Conservation (phyloP, 106 monocot species). For the Dendrobium catenatum region DNA sequence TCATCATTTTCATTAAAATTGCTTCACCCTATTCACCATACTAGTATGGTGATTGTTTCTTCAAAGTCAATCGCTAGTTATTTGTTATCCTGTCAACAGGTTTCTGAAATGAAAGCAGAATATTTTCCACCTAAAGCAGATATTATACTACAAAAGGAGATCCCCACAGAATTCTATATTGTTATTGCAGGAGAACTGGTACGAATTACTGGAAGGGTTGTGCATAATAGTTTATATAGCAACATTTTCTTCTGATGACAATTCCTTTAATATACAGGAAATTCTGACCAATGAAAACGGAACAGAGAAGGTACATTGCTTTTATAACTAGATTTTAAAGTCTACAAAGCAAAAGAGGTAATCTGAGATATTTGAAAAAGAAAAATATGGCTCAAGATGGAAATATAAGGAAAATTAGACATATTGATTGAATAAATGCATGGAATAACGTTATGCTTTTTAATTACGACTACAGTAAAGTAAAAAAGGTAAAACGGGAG, state of each 20-base stretch:
- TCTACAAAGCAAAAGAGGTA: background rate
- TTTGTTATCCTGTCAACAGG: conserved; percentile 18
- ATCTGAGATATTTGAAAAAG: background rate
- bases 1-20: background rate
- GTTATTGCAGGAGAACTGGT: conserved; percentile 56
- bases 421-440: background rate
- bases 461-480: background rate
- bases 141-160: conserved; percentile 51
- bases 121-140: conserved; percentile 61
- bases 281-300: conserved; percentile 38
- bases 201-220: background rate
- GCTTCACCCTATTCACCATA: background rate
- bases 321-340: background rate
- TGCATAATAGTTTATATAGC: background rate
- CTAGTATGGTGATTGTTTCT: background rate
- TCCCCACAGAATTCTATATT: conserved; percentile 54
- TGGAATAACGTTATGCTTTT: background rate
- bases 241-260: background rate
- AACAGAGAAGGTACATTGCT: conserved; percentile 43
- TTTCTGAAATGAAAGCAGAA: conserved; percentile 50
- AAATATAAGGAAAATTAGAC: background rate
- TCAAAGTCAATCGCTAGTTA: background rate
- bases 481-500: background rate
- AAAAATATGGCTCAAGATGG: background rate
- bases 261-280: conserved; percentile 37